These are phyloP conservation scores for Salix udensis DNA, from an alignment of 345 rosid species.

Conservation along the genomic window DNA sequence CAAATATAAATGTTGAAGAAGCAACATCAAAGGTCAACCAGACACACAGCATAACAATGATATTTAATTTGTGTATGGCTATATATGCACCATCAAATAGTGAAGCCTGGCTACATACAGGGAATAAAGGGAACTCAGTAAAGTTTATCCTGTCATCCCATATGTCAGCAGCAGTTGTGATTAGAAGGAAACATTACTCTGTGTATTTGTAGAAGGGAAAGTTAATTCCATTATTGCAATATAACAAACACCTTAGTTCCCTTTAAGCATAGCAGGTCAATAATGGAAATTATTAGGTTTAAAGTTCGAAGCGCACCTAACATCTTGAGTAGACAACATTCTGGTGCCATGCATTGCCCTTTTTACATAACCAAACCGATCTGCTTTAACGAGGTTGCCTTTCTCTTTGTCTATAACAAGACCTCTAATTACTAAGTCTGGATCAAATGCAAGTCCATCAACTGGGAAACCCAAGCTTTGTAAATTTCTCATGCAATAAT, in stretches of 20 bases:
- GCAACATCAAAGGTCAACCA: neutral
- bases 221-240: neutral
- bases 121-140: neutral
- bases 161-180: neutral
- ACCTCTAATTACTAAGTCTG: slow-evolving; percentile 90
- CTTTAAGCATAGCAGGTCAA: slow-evolving; percentile 1
- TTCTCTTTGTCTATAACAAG: slow-evolving; percentile 95
- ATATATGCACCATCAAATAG: neutral
- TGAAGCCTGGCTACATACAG: neutral
- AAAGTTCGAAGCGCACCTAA: slow-evolving; percentile 48
- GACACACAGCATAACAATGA: neutral
- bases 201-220: neutral
- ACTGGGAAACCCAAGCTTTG: slow-evolving; percentile 82
- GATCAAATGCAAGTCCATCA: slow-evolving; percentile 85
- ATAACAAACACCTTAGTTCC: neutral
- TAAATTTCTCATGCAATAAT: slow-evolving; percentile 89
- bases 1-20: slow-evolving; percentile 5
- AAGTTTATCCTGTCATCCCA: neutral
- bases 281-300: slow-evolving; percentile 5
- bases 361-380: slow-evolving; percentile 88
- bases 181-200: neutral
- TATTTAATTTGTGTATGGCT: neutral
- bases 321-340: slow-evolving; percentile 84
- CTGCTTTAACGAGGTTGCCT: slow-evolving; percentile 95
- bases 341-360: slow-evolving; percentile 93